Evolutionary conservation across 768 basidiomycete genomes (phyloP), one percentile per base, ranked within the genome.

Genomic region (Termitomyces sp.): DNA sequence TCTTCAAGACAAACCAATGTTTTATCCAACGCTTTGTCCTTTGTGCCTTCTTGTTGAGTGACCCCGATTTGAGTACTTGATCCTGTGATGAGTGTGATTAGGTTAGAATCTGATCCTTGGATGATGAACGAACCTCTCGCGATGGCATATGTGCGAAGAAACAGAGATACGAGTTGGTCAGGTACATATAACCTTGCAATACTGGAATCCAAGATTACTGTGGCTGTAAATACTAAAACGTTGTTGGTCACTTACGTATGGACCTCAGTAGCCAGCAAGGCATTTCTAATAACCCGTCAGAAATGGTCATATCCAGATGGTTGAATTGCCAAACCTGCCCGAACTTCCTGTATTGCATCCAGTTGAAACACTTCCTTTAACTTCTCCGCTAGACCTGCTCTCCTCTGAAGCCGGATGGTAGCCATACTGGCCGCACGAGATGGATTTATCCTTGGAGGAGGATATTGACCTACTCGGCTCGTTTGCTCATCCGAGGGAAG

Each of bases 1-100:
- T 96, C 81, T 92, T 94, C 46, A 99, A 78, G 1, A 96, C 82
- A 62, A 98, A 95, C 97, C 97, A 98, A 68, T 94, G 93, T 66
- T 89, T 94, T 62, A 88, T 85, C 88, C 91, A 95, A 20, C 93
- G 84, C 64, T 93, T 96, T 9, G 93, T 95, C 51, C 91, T 81
- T 52, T 86, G 85, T 0, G 93, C 84, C 65, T 88, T 92, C 78
- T 96, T 97, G 63, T 82, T 84, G 38, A 99, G 77, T 3, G 86
- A 85, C 0, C 94, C 97, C 0, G 94, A 96, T 68, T 98, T 98
- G 41, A 98, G 76, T 2, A 95, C 75, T 78, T 94, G 89, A 65
- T 95, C 90, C 94, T 97, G 60, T 45, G 50, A 44, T 45, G 5
- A 29, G 46, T 23, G 44, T 45, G 4, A n/a, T n/a, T 36, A 23